Percentiles rank a stretch among this genome's conserved stretches.
These are phyloP conservation scores for Hevea brasiliensis DNA, from an alignment of 345 rosid species.

Conservation along the genomic window DNA sequence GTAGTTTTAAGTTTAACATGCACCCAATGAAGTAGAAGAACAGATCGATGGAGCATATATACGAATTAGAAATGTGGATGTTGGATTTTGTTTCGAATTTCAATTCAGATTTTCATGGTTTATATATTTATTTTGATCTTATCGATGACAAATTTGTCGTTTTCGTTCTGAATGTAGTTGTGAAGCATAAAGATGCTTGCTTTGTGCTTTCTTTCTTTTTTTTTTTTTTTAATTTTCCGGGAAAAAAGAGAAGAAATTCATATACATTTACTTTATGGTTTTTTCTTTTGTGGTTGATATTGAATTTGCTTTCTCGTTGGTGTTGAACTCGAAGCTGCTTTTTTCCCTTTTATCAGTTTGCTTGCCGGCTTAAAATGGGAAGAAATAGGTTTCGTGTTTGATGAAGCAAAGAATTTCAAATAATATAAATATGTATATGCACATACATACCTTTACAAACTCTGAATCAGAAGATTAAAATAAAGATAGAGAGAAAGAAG, in stretches of 20 bases:
- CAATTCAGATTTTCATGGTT: constrained; percentile 20
- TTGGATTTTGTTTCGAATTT: constrained; percentile 17
- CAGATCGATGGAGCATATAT: neutral
- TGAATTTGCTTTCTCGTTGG: constrained; percentile 25
- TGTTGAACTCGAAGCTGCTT: constrained; percentile 33
- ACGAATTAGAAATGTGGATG: constrained; percentile 1
- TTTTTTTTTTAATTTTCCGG: neutral
- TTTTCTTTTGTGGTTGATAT: neutral
- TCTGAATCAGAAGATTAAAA: neutral
- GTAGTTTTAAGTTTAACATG: neutral
- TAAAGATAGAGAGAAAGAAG: neutral
- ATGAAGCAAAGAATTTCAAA: constrained; percentile 20
- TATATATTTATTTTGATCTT: constrained; percentile 4
- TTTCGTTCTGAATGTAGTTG: neutral
- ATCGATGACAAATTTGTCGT: neutral
- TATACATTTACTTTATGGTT: neutral
- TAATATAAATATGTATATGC: neutral
- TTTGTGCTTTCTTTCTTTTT: neutral
- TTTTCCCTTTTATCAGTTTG: constrained; percentile 25
- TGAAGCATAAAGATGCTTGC: constrained; percentile 24
- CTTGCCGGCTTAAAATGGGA: constrained; percentile 26
- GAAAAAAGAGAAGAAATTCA: neutral
- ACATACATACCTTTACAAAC: too few species aligned
- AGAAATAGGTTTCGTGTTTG: constrained; percentile 24
- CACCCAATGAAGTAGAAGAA: constrained; percentile 10